A percentile compares a stretch with the other conserved stretches of the same genome.
Conservation (phyloP, 2,329 filamentous ascomycete genomes). For the Aspergillus viridinutans region DNA sequence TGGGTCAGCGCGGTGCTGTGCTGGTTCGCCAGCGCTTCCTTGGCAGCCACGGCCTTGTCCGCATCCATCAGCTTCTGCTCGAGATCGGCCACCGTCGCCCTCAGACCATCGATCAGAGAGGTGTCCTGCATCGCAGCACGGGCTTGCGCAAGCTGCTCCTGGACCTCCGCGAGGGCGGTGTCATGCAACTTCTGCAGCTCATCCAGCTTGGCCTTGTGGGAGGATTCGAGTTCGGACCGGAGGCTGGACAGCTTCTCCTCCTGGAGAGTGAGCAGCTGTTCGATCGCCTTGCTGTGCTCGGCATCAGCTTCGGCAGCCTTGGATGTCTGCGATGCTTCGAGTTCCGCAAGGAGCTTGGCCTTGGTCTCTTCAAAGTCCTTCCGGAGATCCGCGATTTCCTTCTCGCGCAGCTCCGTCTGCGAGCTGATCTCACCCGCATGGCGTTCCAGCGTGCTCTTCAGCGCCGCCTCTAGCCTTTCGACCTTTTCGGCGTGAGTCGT, state of each 20-base stretch:
- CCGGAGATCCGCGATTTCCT: slow-evolving; percentile 32
- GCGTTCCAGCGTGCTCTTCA: slow-evolving; percentile 17
- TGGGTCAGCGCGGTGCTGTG: slow-evolving; percentile 46
- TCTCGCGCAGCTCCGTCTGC: slow-evolving; percentile 24
- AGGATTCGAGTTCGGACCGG: slow-evolving; percentile 32
- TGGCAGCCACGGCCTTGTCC: slow-evolving; percentile 38
- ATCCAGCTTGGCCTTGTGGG: slow-evolving; percentile 33
- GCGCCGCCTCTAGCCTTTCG: slow-evolving; percentile 23
- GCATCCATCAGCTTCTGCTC: slow-evolving; percentile 62
- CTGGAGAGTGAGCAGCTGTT: slow-evolving; percentile 37
- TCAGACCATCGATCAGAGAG: slow-evolving; percentile 34
- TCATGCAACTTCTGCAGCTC: slow-evolving; percentile 36
- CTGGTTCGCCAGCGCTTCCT: slow-evolving; percentile 41
- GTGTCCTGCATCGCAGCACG: slow-evolving; percentile 35
- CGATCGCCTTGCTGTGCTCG: slow-evolving; percentile 37
- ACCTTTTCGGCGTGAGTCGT: slow-evolving; percentile 29
- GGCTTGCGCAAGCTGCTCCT: slow-evolving; percentile 33
- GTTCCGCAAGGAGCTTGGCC: slow-evolving; percentile 33
- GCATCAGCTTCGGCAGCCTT: slow-evolving; percentile 34
- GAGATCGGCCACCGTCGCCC: slow-evolving; percentile 47
- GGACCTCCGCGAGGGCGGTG: slow-evolving; percentile 26
- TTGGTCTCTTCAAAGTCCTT: slow-evolving; percentile 32
- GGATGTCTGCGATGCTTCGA: slow-evolving; percentile 32
- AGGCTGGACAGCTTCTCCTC: slow-evolving; percentile 38
- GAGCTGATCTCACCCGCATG: slow-evolving; percentile 26